A percentile compares a stretch with the other conserved stretches of the same genome.
phyloP scores from a whole-genome alignment of 2,329 filamentous ascomycete species.

The Epichloe festucae region DNA sequence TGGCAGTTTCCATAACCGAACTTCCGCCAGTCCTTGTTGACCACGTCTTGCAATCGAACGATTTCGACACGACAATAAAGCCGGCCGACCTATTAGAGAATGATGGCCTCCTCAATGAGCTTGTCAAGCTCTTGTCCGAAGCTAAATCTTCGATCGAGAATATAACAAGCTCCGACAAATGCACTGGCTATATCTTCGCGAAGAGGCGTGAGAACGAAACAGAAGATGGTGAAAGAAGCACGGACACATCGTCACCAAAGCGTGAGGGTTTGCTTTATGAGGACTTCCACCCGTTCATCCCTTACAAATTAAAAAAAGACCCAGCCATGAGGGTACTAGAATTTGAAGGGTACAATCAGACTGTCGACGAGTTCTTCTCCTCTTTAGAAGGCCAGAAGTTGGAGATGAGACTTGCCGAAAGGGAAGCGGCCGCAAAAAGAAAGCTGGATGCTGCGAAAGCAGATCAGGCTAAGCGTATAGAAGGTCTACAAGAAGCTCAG shows the following conservation, averaged over 20 bases:
- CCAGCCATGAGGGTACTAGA: conserved; percentile 54
- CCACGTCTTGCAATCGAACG: conserved; percentile 59
- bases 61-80: conserved; percentile 55
- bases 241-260: conserved; percentile 24
- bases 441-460: conserved; percentile 75
- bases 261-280: conserved; percentile 59
- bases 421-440: conserved; percentile 66
- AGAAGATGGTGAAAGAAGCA: conserved; percentile 7
- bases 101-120: conserved; percentile 47
- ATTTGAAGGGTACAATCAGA: conserved; percentile 79
- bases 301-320: conserved; percentile 62
- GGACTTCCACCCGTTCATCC: conserved; percentile 89
- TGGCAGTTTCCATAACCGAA: conserved; percentile 78
- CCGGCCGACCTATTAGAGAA: conserved; percentile 58
- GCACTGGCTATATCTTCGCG: conserved; percentile 81
- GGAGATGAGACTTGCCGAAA: conserved; percentile 69
- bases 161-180: conserved; percentile 50
- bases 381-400: conserved; percentile 90
- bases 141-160: conserved; percentile 53
- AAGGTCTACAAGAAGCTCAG: conserved; percentile 70
- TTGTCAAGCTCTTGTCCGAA: conserved; percentile 56
- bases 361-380: conserved; percentile 93
- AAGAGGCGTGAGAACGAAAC: conserved; percentile 33
- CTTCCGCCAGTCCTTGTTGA: conserved; percentile 80
- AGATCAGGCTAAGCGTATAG: conserved; percentile 76